These are phyloP conservation scores for Tolypocladium ophioglossoides DNA, from an alignment of 2,329 filamentous ascomycete species.

Conservation along the genomic window DNA sequence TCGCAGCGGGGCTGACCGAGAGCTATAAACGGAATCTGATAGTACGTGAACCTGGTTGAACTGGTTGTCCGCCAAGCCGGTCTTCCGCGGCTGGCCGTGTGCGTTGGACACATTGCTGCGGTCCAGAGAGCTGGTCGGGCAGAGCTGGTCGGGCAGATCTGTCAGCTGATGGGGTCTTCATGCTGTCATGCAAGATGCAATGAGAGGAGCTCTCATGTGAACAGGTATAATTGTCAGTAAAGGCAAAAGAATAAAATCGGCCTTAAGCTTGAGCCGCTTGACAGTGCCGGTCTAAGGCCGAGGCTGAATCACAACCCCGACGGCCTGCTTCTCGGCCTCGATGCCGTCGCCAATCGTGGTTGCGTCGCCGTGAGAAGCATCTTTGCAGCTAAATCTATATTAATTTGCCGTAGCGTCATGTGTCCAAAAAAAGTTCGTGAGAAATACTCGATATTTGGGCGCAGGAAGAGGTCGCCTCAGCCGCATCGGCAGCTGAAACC, in stretches of 20 bases:
- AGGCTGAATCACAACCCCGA: background rate
- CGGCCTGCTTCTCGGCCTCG: background rate
- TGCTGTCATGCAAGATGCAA: no score
- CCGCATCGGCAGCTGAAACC: background rate
- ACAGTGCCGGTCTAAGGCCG: background rate
- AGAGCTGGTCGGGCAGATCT: no score
- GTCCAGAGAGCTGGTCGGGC: slow-evolving; percentile 4
- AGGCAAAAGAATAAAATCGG: background rate
- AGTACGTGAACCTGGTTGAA: slow-evolving; percentile 4
- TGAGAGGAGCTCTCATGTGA: background rate
- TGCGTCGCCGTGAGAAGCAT: background rate
- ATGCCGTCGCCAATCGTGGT: background rate
- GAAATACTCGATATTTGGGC: background rate
- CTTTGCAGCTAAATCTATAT: background rate
- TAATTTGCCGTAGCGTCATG: no score
- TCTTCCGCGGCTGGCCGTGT: slow-evolving; percentile 1
- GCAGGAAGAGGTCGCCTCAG: background rate
- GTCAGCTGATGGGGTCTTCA: no score
- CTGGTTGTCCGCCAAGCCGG: slow-evolving; percentile 1
- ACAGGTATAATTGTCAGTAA: background rate
- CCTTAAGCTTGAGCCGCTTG: background rate
- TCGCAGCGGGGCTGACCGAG: slow-evolving; percentile 1
- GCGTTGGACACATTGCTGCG: slow-evolving; percentile 5
- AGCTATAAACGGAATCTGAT: slow-evolving; percentile 3
- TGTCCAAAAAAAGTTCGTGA: background rate